Percentiles rank a stretch among this genome's conserved stretches.
Conservation (phyloP, 495 filamentous ascomycete species). For the Talaromyces thailandensis region DNA sequence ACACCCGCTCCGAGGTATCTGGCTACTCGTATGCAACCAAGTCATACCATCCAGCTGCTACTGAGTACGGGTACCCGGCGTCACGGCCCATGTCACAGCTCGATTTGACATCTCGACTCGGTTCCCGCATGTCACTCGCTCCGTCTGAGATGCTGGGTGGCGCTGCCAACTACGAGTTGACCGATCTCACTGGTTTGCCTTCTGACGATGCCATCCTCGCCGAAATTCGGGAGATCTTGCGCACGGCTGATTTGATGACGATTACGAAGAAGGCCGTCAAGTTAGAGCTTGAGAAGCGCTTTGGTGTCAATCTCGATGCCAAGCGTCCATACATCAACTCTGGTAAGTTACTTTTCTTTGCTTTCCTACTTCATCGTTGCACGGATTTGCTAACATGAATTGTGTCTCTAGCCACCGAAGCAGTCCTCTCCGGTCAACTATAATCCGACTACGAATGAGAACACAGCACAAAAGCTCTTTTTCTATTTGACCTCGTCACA, state of each 20-base stretch:
- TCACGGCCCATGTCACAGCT: slow-evolving; percentile 71
- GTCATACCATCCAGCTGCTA: slow-evolving; percentile 51
- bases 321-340: slow-evolving; percentile 88
- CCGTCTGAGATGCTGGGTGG: slow-evolving; percentile 63
- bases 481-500: background rate
- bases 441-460: slow-evolving; percentile 19
- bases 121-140: slow-evolving; percentile 71
- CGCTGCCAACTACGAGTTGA: slow-evolving; percentile 48
- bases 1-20: slow-evolving; percentile 78
- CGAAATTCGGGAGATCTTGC: slow-evolving; percentile 89
- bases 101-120: slow-evolving; percentile 43
- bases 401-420: slow-evolving; percentile 54
- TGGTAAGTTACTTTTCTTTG: slow-evolving; percentile 47
- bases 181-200: slow-evolving; percentile 64
- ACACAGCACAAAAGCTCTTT: background rate
- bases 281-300: slow-evolving; percentile 80
- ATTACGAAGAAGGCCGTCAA: slow-evolving; percentile 99
- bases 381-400: slow-evolving; percentile 24
- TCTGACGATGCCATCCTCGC: slow-evolving; percentile 82
- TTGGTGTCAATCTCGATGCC: slow-evolving; percentile 69
- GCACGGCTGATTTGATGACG: slow-evolving; percentile 88
- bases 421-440: slow-evolving; percentile 60
- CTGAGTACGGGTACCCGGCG: slow-evolving; percentile 39
- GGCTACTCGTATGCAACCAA: slow-evolving; percentile 89
- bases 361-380: background rate